These are phyloP conservation scores for Hypoxylon sp. DNA, from an alignment of 2,329 filamentous ascomycete genomes.

Conservation along the genomic window DNA sequence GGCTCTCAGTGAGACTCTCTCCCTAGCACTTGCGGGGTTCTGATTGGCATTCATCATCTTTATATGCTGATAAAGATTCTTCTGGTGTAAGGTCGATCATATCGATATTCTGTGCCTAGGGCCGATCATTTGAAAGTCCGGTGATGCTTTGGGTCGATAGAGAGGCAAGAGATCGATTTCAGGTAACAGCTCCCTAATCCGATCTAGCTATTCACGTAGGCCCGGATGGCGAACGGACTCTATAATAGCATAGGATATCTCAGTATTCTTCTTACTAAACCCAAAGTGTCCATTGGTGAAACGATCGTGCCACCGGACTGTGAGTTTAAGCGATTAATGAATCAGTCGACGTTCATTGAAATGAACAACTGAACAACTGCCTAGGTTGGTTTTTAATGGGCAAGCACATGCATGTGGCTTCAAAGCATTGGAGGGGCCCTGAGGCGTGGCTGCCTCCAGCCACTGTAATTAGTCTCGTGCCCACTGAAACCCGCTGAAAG, in stretches of 20 bases:
- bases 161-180: slow-evolving; percentile 1
- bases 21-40: slow-evolving; percentile 27
- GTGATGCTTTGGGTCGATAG: neutral
- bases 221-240: neutral
- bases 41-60: slow-evolving; percentile 13
- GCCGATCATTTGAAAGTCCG: neutral
- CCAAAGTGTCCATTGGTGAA: neutral
- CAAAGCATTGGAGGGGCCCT: slow-evolving; percentile 15
- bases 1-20: slow-evolving; percentile 17
- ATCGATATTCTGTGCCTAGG: slow-evolving; percentile 9
- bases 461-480: slow-evolving; percentile 39
- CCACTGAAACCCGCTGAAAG: slow-evolving; percentile 25
- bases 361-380: slow-evolving; percentile 2
- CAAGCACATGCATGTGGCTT: slow-evolving; percentile 28
- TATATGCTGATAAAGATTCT: slow-evolving; percentile 25
- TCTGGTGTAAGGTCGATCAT: slow-evolving; percentile 16
- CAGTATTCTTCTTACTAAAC: neutral
- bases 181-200: slow-evolving; percentile 16
- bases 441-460: slow-evolving; percentile 35
- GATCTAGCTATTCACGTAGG: neutral
- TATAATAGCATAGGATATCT: neutral
- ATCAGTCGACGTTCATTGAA: slow-evolving; percentile 8
- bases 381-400: slow-evolving; percentile 1
- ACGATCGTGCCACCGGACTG: neutral
- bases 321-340: neutral